Evolutionary conservation across 306 rosid species (phyloP), one percentile per base, ranked within the genome.

Genomic region (Castanea mollissima): DNA sequence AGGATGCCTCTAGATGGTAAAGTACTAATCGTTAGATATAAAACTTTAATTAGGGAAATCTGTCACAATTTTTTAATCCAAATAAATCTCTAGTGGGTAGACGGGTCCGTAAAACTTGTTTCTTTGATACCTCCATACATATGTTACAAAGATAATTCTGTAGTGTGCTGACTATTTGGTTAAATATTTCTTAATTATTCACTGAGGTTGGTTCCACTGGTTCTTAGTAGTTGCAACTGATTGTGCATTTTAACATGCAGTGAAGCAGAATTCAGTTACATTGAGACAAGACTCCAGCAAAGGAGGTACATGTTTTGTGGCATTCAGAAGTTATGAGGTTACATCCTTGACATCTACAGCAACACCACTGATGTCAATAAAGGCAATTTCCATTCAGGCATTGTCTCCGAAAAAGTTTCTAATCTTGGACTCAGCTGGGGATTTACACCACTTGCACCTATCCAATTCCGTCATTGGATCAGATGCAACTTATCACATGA

Each of bases 371-470:
- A 86, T 55, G 80, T 85, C 91, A 5, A 55, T 82, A 55, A 92
- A 92, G 83, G 89, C 89, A 73, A 81, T 90, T 84, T 90, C 97
- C 70, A 84, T 92, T 90, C 91, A 92, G 69, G 91, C 93, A 56
- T 71, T 92, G 75, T 92, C 97, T 72, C 89, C 85, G 58, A 87
- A 79, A 77, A 88, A 81, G 83, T 87, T 87, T 81, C 55, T 92
- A 76, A 82, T 91, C 78, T 81, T 92, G 86, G 97, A 91, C 79
- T 92, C 99, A 6, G 87, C 69, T 78, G 99, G 99, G 83, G 88
- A 86, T 62, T 79, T 92, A 80, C 93, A 89, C 81, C 73, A 88
- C 73, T 85, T 94, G 84, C 83, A 81, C 85, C 78, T 90, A 74
- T 86, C 86, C 74, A 83, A 74, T 80, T 83, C 90, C 71, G 83